Percentiles rank a stretch among this genome's conserved stretches.
Conservation (phyloP, 139 green algal genomes). For the Tetraselmis chui region DNA sequence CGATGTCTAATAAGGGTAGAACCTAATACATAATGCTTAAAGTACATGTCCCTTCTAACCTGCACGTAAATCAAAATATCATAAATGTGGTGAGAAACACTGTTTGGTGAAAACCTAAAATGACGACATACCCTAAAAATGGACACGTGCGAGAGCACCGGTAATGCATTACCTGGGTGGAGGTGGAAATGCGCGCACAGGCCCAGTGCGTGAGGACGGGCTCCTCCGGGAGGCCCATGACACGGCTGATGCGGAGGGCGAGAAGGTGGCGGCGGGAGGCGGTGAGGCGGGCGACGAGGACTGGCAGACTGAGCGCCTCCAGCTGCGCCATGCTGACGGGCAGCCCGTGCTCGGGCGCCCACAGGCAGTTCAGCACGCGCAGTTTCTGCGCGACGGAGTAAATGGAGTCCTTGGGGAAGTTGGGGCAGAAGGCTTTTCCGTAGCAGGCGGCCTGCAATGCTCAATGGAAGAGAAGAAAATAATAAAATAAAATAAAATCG, state of each 20-base stretch:
- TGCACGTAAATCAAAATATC: no score
- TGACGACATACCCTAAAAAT: no score
- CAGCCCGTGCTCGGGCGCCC: slow-evolving; percentile 56
- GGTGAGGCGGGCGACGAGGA: slow-evolving; percentile 48
- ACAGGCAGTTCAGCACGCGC: slow-evolving; percentile 70
- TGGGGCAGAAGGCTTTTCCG: slow-evolving; percentile 56
- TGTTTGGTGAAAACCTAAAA: no score
- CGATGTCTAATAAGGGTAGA: no score
- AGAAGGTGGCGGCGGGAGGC: slow-evolving; percentile 46
- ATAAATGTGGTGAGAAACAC: no score
- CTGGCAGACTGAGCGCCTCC: slow-evolving; percentile 45
- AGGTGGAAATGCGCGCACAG: slow-evolving; percentile 61
- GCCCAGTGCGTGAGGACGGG: slow-evolving; percentile 76
- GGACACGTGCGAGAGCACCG: no score
- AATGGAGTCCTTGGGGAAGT: slow-evolving; percentile 30
- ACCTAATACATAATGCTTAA: no score
- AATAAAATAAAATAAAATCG: slow-evolving; percentile 8
- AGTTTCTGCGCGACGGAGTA: slow-evolving; percentile 39
- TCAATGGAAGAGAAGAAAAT: not conserved
- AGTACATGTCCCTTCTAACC: no score
- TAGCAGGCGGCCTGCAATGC: slow-evolving; percentile 53
- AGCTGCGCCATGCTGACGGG: slow-evolving; percentile 72
- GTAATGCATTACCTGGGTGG: slow-evolving; percentile 9
- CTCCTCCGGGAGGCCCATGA: slow-evolving; percentile 32
- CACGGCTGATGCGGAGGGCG: slow-evolving; percentile 43